Base-by-base conservation (phyloP, 179 eudicot genomes). In the Nepenthes alata region DNA sequence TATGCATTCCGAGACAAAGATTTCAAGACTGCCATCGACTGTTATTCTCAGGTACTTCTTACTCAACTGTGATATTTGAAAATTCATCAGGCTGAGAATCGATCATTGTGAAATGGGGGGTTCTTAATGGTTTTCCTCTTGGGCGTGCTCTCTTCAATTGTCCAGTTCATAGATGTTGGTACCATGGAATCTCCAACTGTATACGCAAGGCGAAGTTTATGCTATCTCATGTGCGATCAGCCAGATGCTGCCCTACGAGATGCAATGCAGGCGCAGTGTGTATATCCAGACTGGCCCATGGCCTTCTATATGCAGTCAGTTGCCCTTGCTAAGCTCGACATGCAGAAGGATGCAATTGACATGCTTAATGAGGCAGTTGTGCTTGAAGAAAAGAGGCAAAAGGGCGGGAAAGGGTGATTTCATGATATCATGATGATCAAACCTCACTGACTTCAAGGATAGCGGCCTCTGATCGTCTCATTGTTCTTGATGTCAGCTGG, bases 241-340 rank as follows among this genome's bases (percentile, higher is more conserved):
- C 85, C 96, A 2, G 96, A 88, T 66, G 96, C 88, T 15, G 95
- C 96, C 49, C 80, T 91, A n/a, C 72, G 95, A 67, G 98, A 89
- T 38, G 96, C 98, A 73, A 86, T 91, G 96, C 96, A 89, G 72
- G 98, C 98, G 34, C 96, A 86, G 57, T 75, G 82, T 2, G 86
- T 89, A 12, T 64, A 78, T 70, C 91, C 95, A 14, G 98, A 91
- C 72, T 91, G 98, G 96, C 84, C 95, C 0, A 85, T 87, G 0
- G 91, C 96, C n/a, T 91, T 89, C 73, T 91, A 89, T 65, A 89
- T 89, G 96, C 98, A 91, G 64, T 75, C 96, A 2, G 96, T 86
- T 58, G 96, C 98, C 57, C 89, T 91, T 3, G 85, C 89, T 16
- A 91, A 86, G 74, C 87, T 91, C 4, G 85, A 89, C 59, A 91